Evolutionary conservation across 148 eudicot species (phyloP).

Genomic region (Rhododendron simsii): DNA sequence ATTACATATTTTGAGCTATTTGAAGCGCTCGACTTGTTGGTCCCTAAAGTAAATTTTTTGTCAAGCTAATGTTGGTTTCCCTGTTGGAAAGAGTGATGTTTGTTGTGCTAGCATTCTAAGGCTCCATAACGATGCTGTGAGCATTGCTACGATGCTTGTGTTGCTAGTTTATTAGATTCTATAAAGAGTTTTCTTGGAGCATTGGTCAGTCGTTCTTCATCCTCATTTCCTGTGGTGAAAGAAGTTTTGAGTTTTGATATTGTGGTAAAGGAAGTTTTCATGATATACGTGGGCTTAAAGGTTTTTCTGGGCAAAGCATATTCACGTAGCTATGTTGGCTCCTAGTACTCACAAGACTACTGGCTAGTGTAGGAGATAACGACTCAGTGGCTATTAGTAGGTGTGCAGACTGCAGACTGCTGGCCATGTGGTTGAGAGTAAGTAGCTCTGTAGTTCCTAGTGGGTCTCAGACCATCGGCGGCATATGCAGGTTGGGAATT

Average conservation of each 20-base stretch:
- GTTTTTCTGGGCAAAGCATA: not conserved
- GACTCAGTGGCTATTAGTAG: not conserved
- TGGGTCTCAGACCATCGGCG: not conserved
- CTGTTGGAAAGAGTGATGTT: not conserved
- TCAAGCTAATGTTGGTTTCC: not conserved
- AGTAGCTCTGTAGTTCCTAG: not conserved
- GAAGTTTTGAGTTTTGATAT: not conserved
- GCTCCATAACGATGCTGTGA: not conserved
- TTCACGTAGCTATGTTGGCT: not conserved
- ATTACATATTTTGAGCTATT: not conserved
- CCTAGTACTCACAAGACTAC: not conserved
- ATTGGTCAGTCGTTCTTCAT: not conserved
- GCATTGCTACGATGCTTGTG: not conserved
- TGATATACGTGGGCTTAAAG: not conserved
- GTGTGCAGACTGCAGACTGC: not conserved
- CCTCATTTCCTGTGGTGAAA: not conserved
- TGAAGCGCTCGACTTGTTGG: not conserved
- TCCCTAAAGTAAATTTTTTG: too few species aligned
- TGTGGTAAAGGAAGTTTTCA: not conserved
- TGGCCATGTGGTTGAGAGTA: not conserved
- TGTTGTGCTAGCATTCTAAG: not conserved
- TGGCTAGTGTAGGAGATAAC: not conserved
- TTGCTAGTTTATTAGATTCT: not conserved
- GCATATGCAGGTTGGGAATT: not conserved
- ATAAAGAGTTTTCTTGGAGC: not conserved